phyloP scores from a whole-genome alignment of 495 filamentous ascomycete genomes.

The Tuber borchii region DNA sequence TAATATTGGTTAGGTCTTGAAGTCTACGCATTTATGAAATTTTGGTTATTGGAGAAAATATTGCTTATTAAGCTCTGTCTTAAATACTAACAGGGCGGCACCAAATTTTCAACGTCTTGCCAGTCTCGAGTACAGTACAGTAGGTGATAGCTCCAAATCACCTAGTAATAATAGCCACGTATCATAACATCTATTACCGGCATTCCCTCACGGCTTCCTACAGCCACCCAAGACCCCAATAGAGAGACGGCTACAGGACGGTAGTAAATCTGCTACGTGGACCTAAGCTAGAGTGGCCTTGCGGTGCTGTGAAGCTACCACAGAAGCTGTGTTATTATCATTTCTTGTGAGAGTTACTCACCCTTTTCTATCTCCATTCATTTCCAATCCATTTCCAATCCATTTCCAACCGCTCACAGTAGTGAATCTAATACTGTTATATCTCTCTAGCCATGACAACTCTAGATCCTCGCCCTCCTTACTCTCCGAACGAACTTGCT shows the following conservation, averaged over 20 bases:
- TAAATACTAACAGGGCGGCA: background rate
- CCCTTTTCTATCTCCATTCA: background rate
- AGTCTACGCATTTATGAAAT: no score
- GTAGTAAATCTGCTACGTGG: background rate
- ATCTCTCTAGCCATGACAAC: slow-evolving; percentile 58
- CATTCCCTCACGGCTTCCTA: no score
- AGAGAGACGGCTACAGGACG: background rate
- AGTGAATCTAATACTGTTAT: background rate
- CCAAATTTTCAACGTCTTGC: background rate
- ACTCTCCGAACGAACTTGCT: slow-evolving; percentile 71
- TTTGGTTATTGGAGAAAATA: no score
- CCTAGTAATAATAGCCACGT: background rate
- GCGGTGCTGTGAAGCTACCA: background rate
- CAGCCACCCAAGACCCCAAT: background rate
- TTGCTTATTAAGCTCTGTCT: no score
- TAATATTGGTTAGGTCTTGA: background rate
- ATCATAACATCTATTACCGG: background rate
- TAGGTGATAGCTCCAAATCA: background rate
- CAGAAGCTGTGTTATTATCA: background rate
- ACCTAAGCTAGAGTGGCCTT: background rate
- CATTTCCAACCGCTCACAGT: background rate
- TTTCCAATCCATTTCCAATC: background rate
- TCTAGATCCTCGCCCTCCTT: slow-evolving; percentile 65
- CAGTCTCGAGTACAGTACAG: no score
- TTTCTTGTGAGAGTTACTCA: background rate